phyloP scores from a whole-genome alignment of 371 early-diverging fungal species.

The Mucor circinelloides region DNA sequence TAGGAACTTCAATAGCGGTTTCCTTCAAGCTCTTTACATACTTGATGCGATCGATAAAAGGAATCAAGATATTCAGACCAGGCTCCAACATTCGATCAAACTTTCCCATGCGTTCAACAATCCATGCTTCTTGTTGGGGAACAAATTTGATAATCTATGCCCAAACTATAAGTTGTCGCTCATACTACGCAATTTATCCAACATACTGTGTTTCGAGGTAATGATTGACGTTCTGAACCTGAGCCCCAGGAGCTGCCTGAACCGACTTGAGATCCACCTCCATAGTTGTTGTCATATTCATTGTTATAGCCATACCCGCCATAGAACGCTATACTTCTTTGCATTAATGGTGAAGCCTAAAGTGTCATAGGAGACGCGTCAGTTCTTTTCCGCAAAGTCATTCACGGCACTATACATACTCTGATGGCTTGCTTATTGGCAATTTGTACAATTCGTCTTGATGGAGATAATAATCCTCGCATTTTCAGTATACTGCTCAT shows the following conservation, averaged over 20 bases:
- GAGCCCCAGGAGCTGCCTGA: conserved; percentile 30
- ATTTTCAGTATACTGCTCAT: not conserved
- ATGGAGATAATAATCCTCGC: not conserved
- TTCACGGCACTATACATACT: not conserved
- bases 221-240: conserved; percentile 38
- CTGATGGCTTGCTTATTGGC: not conserved
- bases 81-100: conserved; percentile 90
- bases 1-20: conserved; percentile 92
- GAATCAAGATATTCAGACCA: conserved; percentile 87
- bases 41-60: conserved; percentile 85
- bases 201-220: conserved; percentile 58
- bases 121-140: conserved; percentile 97
- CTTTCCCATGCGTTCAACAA: conserved; percentile 87
- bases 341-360: conserved; percentile 22
- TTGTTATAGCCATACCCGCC: conserved; percentile 38
- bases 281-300: conserved; percentile 37
- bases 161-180: not conserved
- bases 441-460: not conserved
- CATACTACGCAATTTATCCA: too few relatives aligned
- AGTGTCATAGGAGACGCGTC: not conserved
- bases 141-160: conserved; percentile 91
- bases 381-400: not conserved
- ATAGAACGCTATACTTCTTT: conserved; percentile 27
- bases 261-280: conserved; percentile 14
- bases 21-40: conserved; percentile 97